Percentiles rank a stretch among this genome's conserved stretches.
Evolutionary conservation across 495 filamentous ascomycete genomes (phyloP).

Genomic region (Aspergillus bertholletiae): DNA sequence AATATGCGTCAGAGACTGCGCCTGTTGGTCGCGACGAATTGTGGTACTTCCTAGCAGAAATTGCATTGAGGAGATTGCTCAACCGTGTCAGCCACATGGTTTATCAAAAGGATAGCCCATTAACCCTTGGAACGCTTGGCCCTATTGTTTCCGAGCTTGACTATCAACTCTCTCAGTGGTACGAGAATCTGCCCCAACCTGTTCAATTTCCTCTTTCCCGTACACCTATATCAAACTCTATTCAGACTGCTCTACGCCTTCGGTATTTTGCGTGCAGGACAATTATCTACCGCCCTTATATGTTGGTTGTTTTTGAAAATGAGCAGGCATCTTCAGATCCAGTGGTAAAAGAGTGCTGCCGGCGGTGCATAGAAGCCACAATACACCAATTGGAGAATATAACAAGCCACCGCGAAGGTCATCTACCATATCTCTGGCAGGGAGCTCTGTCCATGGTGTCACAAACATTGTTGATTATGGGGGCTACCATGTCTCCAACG

Average conservation of each 20-base stretch:
- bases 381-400: slow-evolving; percentile 78
- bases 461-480: slow-evolving; percentile 77
- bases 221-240: slow-evolving; percentile 61
- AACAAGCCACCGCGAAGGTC: slow-evolving; percentile 74
- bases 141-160: slow-evolving; percentile 77
- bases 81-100: slow-evolving; percentile 80
- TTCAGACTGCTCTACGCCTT: slow-evolving; percentile 74
- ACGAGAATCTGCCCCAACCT: slow-evolving; percentile 68
- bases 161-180: slow-evolving; percentile 81
- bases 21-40: slow-evolving; percentile 66
- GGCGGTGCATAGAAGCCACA: slow-evolving; percentile 77
- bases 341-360: slow-evolving; percentile 69
- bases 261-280: slow-evolving; percentile 82
- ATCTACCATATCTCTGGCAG: slow-evolving; percentile 86
- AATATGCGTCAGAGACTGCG: slow-evolving; percentile 4
- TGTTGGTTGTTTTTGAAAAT: slow-evolving; percentile 74
- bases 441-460: slow-evolving; percentile 78
- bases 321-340: slow-evolving; percentile 66
- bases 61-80: slow-evolving; percentile 69
- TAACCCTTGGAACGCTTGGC: slow-evolving; percentile 65
- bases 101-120: slow-evolving; percentile 68
- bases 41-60: slow-evolving; percentile 83
- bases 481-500: slow-evolving; percentile 75
- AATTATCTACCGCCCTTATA: slow-evolving; percentile 82
- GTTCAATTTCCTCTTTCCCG: slow-evolving; percentile 72